These are phyloP conservation scores for Agaricus subrufescens DNA, from an alignment of 768 basidiomycete genomes.

Conservation along the genomic window DNA sequence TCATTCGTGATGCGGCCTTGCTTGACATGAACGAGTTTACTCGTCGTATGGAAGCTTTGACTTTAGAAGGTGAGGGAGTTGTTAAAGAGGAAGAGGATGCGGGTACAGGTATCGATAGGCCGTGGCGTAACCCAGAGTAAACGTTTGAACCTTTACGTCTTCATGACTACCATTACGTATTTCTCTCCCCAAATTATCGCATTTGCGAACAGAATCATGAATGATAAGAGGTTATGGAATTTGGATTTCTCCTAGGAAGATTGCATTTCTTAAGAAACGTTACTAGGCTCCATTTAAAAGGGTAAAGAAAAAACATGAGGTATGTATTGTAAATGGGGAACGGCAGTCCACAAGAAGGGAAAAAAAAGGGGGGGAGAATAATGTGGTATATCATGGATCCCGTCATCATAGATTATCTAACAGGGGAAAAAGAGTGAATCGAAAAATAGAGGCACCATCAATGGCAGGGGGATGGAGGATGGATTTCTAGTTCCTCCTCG, in stretches of 20 bases:
- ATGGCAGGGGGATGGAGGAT: background rate
- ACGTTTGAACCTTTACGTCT: constrained; percentile 7
- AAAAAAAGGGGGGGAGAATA: background rate
- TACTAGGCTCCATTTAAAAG: too few species aligned
- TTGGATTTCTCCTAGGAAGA: too few species aligned
- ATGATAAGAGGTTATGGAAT: too few species aligned
- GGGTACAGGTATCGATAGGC: constrained; percentile 33
- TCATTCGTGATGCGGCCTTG: constrained; percentile 24
- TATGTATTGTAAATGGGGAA: background rate
- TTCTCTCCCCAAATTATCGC: background rate
- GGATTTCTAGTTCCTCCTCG: constrained; percentile 61
- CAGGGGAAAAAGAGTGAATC: background rate
- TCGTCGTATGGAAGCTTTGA: constrained; percentile 27
- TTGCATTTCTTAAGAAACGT: too few species aligned
- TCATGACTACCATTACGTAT: background rate
- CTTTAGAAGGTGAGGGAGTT: constrained; percentile 11
- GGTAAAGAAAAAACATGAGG: too few species aligned
- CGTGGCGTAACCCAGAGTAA: constrained; percentile 38
- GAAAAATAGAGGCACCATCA: background rate
- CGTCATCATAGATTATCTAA: background rate
- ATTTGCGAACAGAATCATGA: background rate
- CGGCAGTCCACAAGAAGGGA: background rate
- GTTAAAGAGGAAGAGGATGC: constrained; percentile 21
- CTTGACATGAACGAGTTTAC: constrained; percentile 41
- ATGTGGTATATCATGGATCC: constrained; percentile 1